A percentile compares a stretch with the other conserved stretches of the same genome.
Conservation (phyloP, 108 stramenopile species). For the Cyclotella choctawhatcheeana region DNA sequence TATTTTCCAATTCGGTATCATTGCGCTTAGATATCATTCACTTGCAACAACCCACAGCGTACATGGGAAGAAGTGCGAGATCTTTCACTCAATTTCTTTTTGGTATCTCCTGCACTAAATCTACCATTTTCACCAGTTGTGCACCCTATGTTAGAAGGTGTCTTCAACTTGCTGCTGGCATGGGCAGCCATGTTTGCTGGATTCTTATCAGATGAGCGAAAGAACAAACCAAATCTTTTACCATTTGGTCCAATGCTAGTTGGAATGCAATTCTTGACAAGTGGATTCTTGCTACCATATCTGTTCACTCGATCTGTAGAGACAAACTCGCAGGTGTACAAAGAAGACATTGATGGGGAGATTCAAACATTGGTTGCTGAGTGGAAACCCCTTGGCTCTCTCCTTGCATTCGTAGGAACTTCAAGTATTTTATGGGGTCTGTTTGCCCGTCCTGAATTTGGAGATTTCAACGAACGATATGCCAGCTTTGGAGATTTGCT, state of each 20-base stretch:
- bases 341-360: constrained; percentile 35
- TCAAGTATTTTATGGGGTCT: constrained; percentile 74
- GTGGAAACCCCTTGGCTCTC: constrained; percentile 55
- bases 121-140: constrained; percentile 75
- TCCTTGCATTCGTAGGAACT: constrained; percentile 70
- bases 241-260: constrained; percentile 71
- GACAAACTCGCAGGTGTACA: constrained; percentile 24
- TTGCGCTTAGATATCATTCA: too few relatives aligned
- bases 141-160: constrained; percentile 87
- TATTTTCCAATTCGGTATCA: too few relatives aligned
- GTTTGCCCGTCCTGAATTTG: constrained; percentile 61
- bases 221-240: constrained; percentile 68
- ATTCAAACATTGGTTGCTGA: constrained; percentile 53
- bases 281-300: constrained; percentile 86
- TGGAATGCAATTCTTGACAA: constrained; percentile 92
- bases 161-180: constrained; percentile 86
- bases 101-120: constrained; percentile 74
- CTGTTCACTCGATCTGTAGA: constrained; percentile 69
- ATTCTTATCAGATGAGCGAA: constrained; percentile 82
- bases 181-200: constrained; percentile 93
- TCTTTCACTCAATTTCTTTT: constrained; percentile 84
- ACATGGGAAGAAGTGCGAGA: constrained; percentile 90
- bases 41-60: too few relatives aligned
- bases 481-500: constrained; percentile 63
- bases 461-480: constrained; percentile 56